phyloP scores from a whole-genome alignment of 2,329 filamentous ascomycete genomes.

The Leptographium wingfieldii region DNA sequence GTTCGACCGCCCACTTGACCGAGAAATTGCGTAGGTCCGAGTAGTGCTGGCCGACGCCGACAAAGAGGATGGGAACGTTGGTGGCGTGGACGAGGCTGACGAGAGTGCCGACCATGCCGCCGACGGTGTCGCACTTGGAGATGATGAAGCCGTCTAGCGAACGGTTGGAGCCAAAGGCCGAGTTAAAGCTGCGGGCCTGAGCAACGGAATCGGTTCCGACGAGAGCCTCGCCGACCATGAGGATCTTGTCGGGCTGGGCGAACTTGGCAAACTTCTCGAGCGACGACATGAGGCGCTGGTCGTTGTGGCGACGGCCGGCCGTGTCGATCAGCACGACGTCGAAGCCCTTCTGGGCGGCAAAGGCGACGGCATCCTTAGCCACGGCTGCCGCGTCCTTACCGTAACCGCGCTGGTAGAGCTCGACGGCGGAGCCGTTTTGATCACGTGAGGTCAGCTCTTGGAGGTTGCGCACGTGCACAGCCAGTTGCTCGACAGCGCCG shows the following conservation, averaged over 20 bases:
- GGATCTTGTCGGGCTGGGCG: constrained; percentile 91
- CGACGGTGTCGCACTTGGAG: constrained; percentile 95
- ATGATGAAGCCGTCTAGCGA: constrained; percentile 94
- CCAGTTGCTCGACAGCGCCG: constrained; percentile 90
- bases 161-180: constrained; percentile 70
- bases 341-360: constrained; percentile 61
- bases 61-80: constrained; percentile 86
- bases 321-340: constrained; percentile 97
- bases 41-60: constrained; percentile 63
- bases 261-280: constrained; percentile 97
- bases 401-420: constrained; percentile 94
- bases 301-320: constrained; percentile 87
- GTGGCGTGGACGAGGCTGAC: constrained; percentile 97
- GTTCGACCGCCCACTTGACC: constrained; percentile 58
- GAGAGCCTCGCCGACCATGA: constrained; percentile 85
- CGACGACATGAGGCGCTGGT: constrained; percentile 88
- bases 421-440: constrained; percentile 58
- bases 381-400: constrained; percentile 95
- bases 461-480: constrained; percentile 87
- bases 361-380: constrained; percentile 81
- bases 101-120: constrained; percentile 94
- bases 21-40: constrained; percentile 55
- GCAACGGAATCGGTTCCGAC: constrained; percentile 93
- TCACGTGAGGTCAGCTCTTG: constrained; percentile 79
- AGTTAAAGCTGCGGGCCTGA: constrained; percentile 93